phyloP scores from a whole-genome alignment of 2,329 filamentous ascomycete species.

The Aspergillus transmontanensis region DNA sequence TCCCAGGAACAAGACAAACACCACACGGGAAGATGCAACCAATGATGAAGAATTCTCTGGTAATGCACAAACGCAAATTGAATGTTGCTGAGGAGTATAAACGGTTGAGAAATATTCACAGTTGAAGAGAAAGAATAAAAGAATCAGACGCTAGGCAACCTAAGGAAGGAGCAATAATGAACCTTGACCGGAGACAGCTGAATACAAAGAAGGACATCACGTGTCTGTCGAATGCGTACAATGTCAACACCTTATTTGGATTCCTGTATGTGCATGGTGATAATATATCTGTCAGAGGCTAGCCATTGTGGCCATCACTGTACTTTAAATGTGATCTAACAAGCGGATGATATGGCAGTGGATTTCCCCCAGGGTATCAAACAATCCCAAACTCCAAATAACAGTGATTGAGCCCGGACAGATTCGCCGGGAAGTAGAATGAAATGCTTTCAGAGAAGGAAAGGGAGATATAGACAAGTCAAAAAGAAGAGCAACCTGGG shows the following conservation, averaged over 20 bases:
- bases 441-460: slow-evolving; percentile 9
- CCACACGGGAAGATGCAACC: slow-evolving; percentile 8
- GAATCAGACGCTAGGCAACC: background rate
- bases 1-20: slow-evolving; percentile 7
- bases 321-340: slow-evolving; percentile 14
- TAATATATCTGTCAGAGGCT: slow-evolving; percentile 17
- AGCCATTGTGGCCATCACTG: slow-evolving; percentile 13
- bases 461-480: background rate
- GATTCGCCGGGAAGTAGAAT: slow-evolving; percentile 10
- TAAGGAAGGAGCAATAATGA: background rate
- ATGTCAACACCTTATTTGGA: background rate
- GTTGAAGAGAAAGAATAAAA: background rate
- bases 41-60: slow-evolving; percentile 2
- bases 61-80: background rate
- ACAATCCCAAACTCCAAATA: slow-evolving; percentile 26
- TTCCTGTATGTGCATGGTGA: slow-evolving; percentile 11
- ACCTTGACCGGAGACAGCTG: background rate
- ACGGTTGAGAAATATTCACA: background rate
- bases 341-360: slow-evolving; percentile 15
- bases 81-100: background rate
- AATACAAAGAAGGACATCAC: background rate
- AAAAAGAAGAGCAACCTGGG: slow-evolving; percentile 1
- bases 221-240: background rate
- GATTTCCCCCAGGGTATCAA: slow-evolving; percentile 30
- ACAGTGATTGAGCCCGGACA: slow-evolving; percentile 14